Evolutionary conservation across 2,329 filamentous ascomycete species (phyloP).

Genomic region (Fusarium sp.): DNA sequence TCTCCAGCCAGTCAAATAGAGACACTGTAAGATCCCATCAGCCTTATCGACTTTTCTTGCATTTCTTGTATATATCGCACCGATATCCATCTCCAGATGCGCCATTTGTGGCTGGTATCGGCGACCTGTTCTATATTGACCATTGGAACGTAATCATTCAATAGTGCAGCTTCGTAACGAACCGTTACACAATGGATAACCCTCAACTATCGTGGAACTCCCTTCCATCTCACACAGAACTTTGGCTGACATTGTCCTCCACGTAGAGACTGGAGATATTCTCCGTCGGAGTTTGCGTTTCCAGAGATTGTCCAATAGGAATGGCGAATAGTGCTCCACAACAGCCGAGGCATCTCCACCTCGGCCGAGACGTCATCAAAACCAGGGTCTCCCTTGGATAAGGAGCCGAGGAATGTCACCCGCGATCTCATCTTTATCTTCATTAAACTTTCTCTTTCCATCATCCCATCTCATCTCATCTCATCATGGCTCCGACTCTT

Average conservation of each 20-base stretch:
- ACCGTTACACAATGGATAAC: too few species aligned
- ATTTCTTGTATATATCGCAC: background rate
- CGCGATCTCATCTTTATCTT: background rate
- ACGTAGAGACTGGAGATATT: background rate
- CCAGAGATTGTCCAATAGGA: background rate
- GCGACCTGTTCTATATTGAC: too few species aligned
- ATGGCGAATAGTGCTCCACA: background rate
- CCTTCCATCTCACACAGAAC: too few species aligned
- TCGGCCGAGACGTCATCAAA: background rate
- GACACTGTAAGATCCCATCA: background rate
- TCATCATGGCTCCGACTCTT: conserved; percentile 21
- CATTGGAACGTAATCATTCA: too few species aligned
- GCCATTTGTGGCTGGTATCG: background rate
- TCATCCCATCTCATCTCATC: background rate
- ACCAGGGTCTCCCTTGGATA: background rate
- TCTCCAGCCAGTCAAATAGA: background rate
- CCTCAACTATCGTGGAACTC: too few species aligned
- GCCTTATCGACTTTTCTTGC: background rate
- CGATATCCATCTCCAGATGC: background rate
- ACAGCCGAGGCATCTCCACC: background rate
- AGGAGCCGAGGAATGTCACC: background rate
- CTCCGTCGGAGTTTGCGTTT: background rate
- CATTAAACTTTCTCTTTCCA: background rate
- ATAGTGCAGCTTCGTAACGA: too few species aligned
- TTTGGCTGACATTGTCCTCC: background rate